A percentile compares a stretch with the other conserved stretches of the same genome.
These are phyloP conservation scores for Paratinospora sagittata DNA, from an alignment of 164 flowering plant species.

Conservation along the genomic window DNA sequence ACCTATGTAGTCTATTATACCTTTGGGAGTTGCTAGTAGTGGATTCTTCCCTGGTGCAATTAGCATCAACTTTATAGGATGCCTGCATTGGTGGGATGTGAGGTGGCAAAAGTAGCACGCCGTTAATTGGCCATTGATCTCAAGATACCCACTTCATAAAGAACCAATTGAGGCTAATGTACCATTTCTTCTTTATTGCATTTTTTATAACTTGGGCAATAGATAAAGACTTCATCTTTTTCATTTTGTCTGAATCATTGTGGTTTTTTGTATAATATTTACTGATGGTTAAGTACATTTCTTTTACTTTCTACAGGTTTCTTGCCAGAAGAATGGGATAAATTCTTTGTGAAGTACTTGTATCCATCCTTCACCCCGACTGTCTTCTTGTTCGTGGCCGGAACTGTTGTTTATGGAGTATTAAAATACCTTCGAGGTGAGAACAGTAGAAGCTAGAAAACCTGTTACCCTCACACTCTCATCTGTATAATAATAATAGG, in stretches of 20 bases:
- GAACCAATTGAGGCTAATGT: not conserved
- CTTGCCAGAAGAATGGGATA: slow-evolving; percentile 92
- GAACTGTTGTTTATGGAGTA: slow-evolving; percentile 78
- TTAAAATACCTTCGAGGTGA: slow-evolving; percentile 71
- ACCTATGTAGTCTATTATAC: not conserved
- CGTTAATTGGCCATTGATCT: not conserved
- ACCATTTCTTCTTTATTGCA: not conserved
- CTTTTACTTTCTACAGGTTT: slow-evolving; percentile 50
- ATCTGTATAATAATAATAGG: not conserved
- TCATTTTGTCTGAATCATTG: not conserved
- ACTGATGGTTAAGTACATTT: not conserved
- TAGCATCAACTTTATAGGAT: slow-evolving; percentile 10
- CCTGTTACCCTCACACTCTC: not conserved
- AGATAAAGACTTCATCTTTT: not conserved
- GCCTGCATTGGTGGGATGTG: not conserved
- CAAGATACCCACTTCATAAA: not conserved
- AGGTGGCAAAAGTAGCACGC: not conserved
- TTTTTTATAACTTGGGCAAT: not conserved
- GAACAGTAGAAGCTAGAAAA: slow-evolving; percentile 31
- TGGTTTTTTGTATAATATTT: not conserved
- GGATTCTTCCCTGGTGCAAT: slow-evolving; percentile 4
- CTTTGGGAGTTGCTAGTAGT: not conserved
- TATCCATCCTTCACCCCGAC: slow-evolving; percentile 94
- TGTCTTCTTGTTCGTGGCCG: slow-evolving; percentile 75
- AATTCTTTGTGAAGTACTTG: slow-evolving; percentile 74